Conservation (phyloP, 2,329 filamentous ascomycete genomes). For the Neopestalotiopsis sp. region DNA sequence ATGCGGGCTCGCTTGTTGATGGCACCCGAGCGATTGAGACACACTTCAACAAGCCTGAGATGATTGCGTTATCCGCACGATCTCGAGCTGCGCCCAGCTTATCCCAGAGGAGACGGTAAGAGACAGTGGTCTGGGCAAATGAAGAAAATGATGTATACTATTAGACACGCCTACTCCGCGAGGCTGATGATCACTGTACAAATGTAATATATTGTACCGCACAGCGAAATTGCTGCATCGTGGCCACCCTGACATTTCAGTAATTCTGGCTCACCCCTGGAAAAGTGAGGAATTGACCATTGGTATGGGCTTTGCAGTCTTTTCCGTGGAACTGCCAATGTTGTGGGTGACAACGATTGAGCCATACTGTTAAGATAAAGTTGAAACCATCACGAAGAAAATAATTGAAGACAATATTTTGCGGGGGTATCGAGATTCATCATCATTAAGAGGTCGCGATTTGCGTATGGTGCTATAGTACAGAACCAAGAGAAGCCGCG, state of each 20-base stretch:
- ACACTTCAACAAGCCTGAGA: constrained; percentile 32
- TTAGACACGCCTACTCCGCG: neutral
- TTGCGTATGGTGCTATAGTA: constrained; percentile 16
- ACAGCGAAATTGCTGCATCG: neutral
- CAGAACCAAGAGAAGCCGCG: neutral
- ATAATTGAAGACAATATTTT: neutral
- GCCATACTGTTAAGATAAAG: neutral
- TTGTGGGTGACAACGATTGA: neutral
- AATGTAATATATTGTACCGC: constrained; percentile 18
- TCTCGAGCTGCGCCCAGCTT: constrained; percentile 1
- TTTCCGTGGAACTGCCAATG: neutral
- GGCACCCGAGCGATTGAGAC: constrained; percentile 55
- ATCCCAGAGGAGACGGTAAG: neutral
- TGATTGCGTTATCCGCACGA: neutral
- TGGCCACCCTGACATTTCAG: neutral
- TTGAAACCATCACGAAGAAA: neutral
- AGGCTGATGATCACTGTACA: constrained; percentile 13
- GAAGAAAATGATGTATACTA: constrained; percentile 3
- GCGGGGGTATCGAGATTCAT: constrained; percentile 32
- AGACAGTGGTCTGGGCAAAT: neutral
- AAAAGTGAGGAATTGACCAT: neutral
- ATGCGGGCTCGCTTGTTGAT: constrained; percentile 63
- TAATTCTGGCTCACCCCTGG: neutral
- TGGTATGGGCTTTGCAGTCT: too few relatives aligned
- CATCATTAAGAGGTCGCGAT: constrained; percentile 27